phyloP scores from a whole-genome alignment of 2,329 filamentous ascomycete species.

The Allantophomopsis lycopodina region DNA sequence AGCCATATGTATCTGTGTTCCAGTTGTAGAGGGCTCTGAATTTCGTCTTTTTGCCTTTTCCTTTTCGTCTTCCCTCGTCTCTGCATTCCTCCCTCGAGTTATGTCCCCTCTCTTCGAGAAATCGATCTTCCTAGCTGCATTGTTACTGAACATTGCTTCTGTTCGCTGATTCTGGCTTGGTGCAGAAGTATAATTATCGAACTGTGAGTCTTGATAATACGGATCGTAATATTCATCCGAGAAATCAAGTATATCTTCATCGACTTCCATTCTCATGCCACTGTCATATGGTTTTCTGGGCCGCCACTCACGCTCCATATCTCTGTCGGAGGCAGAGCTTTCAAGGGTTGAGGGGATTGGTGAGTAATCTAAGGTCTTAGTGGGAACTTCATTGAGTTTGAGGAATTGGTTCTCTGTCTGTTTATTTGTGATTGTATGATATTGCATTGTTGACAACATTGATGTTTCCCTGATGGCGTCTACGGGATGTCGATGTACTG shows the following conservation, averaged over 20 bases:
- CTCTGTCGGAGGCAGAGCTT: background rate
- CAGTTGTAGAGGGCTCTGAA: too few relatives aligned
- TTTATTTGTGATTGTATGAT: background rate
- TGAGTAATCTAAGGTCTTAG: background rate
- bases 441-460: background rate
- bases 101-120: too few relatives aligned
- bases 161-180: too few relatives aligned
- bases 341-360: background rate
- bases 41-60: too few relatives aligned
- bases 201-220: too few relatives aligned
- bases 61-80: too few relatives aligned
- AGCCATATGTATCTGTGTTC: too few relatives aligned
- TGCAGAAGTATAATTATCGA: too few relatives aligned
- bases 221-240: too few relatives aligned
- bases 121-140: too few relatives aligned
- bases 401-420: background rate
- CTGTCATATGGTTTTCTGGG: background rate
- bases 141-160: too few relatives aligned
- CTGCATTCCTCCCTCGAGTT: too few relatives aligned
- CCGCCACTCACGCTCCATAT: background rate
- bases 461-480: background rate
- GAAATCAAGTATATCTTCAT: background rate
- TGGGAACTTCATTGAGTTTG: background rate
- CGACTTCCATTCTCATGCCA: background rate
- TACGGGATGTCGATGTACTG: background rate